A percentile compares a stretch with the other conserved stretches of the same genome.
Conservation (phyloP, 768 basidiomycete species). For the Lentinula lateritia region DNA sequence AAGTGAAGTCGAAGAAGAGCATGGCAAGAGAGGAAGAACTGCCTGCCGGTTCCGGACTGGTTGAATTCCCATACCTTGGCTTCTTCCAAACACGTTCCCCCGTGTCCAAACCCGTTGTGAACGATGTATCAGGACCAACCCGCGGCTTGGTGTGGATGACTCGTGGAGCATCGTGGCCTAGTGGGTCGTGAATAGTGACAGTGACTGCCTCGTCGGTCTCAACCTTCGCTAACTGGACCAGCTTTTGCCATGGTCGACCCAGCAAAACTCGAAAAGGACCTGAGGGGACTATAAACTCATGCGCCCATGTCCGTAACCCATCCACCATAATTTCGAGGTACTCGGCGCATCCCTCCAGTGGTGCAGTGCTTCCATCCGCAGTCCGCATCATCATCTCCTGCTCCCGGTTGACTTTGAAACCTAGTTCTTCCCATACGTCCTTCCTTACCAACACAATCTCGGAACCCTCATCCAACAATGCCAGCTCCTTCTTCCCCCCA, state of each 20-base stretch:
- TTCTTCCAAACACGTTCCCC: too few species aligned
- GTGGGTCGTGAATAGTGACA: constrained; percentile 5
- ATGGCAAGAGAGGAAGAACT: too few species aligned
- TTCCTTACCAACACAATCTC: too few species aligned
- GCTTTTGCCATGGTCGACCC: constrained; percentile 14
- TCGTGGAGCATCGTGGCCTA: too few species aligned
- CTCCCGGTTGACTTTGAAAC: constrained; percentile 10
- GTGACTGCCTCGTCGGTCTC: neutral
- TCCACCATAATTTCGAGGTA: constrained; percentile 11
- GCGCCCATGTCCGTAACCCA: constrained; percentile 16
- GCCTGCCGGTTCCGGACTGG: too few species aligned
- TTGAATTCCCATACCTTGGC: too few species aligned
- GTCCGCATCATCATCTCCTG: constrained; percentile 18
- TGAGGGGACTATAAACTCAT: constrained; percentile 15
- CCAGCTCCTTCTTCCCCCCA: too few species aligned
- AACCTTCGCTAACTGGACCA: constrained; percentile 9
- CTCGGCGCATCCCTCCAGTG: constrained; percentile 9
- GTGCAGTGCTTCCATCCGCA: constrained; percentile 10
- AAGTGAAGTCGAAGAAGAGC: too few species aligned
- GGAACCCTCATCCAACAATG: too few species aligned
- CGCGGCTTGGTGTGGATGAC: too few species aligned
- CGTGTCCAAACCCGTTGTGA: too few species aligned
- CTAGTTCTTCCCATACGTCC: neutral
- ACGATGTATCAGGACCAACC: too few species aligned
- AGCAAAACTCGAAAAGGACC: constrained; percentile 9